Evolutionary conservation across 2,329 filamentous ascomycete species (phyloP), one percentile per base, ranked within the genome.

Genomic region (Aureobasidium subglaciale): DNA sequence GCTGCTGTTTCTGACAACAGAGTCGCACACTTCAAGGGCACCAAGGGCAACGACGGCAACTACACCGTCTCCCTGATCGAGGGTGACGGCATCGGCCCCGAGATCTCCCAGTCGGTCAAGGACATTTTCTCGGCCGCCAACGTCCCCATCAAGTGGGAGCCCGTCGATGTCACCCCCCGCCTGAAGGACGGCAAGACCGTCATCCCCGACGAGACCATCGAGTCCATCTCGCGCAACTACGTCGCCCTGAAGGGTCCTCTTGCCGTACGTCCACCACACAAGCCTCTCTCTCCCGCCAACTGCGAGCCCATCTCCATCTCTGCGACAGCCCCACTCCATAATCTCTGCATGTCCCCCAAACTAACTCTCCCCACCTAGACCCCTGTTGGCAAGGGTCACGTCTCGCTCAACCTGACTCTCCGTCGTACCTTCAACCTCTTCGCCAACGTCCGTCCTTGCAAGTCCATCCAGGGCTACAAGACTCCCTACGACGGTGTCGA

Each of bases 361-460:
- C 46, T 59, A 46, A 35, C 24, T 41, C 18, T 7, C 40, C 27
- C 62, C 69, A 73, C 54, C 24, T 27, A 91, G 83, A 99, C 93
- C 3, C 93, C 93, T 62, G 84, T 99, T 68, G 93, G 95, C 75
- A 99, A 97, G 82, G 93, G 93, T 69, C 93, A 99, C 78, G 92
- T 99, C 73, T 97, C 93, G 58, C 88, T 99, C 65, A 99, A 99
- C 83, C 81, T 99, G 63, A 99, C 93, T 59, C 90, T 99, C 68
- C 92, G 93, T 72, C 88, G 93, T 71, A 99, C 95, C 62, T 99
- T 99, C 81, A 99, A 99, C 82, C 90, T 99, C 68, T 99, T 99
- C 76, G 95, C 93, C 78, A 99, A 99, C 80, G 82, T 99, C 68
- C 91, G 95, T 69, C 93, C 95, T 61, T 99, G 95, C 85, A 88